phyloP scores from a whole-genome alignment of 345 rosid genomes.

The Luvunga scandens region DNA sequence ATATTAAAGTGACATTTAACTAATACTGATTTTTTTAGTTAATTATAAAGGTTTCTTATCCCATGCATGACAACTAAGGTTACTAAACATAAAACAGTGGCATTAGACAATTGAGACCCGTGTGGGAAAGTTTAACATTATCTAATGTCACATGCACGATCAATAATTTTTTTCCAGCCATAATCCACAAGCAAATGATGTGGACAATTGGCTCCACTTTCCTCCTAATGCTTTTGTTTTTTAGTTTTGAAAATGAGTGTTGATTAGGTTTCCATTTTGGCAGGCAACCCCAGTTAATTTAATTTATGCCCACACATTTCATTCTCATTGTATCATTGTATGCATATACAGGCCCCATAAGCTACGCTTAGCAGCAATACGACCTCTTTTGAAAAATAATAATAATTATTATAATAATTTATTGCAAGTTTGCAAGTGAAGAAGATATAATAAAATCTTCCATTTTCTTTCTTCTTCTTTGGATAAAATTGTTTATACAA shows the following conservation, averaged over 20 bases:
- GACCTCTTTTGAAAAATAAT: too few relatives aligned
- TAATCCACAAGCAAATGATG: neutral
- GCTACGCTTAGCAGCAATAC: too few relatives aligned
- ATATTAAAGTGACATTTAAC: neutral
- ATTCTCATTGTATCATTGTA: neutral
- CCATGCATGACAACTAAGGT: neutral
- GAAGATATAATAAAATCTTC: too few relatives aligned
- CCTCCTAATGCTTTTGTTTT: neutral
- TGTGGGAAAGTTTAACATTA: neutral
- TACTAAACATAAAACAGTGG: neutral
- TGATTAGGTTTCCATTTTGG: neutral
- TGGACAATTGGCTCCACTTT: neutral
- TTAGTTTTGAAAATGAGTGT: neutral
- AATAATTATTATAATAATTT: too few relatives aligned
- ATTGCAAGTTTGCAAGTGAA: too few relatives aligned
- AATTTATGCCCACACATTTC: neutral
- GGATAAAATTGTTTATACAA: too few relatives aligned
- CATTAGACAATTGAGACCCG: neutral
- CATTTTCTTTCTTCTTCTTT: too few relatives aligned
- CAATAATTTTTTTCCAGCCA: neutral
- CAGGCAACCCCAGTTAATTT: neutral
- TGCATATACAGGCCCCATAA: neutral
- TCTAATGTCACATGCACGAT: conserved; percentile 8
- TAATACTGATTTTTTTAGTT: neutral
- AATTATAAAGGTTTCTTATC: neutral